phyloP scores from a whole-genome alignment of 257 asterid species.

The Agastache rugosa region DNA sequence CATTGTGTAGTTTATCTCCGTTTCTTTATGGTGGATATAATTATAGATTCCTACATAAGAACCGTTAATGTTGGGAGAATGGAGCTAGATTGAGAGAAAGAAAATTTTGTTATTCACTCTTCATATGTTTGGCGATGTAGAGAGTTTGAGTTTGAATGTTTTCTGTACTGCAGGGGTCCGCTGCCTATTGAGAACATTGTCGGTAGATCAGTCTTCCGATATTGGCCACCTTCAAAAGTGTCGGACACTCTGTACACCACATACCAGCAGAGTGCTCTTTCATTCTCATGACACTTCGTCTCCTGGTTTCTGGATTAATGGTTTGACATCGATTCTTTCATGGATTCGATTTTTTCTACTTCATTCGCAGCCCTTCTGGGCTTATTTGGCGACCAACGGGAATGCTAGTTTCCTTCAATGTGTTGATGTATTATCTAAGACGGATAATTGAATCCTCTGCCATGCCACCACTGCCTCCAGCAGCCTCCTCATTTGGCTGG shows the following conservation, averaged over 20 bases:
- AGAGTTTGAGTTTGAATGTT: slow-evolving; percentile 23
- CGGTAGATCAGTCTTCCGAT: slow-evolving; percentile 77
- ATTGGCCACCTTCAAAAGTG: slow-evolving; percentile 81
- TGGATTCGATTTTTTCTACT: slow-evolving; percentile 24
- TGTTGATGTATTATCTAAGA: slow-evolving; percentile 20
- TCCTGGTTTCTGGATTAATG: slow-evolving; percentile 10
- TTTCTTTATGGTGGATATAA: not conserved
- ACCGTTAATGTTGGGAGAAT: not conserved
- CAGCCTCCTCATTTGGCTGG: slow-evolving; percentile 31
- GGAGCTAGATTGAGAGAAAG: not conserved
- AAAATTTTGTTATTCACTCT: not conserved
- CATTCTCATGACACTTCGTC: slow-evolving; percentile 48
- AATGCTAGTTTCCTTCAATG: slow-evolving; percentile 21
- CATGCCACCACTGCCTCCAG: slow-evolving; percentile 22
- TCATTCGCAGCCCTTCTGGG: slow-evolving; percentile 26
- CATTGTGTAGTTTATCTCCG: not conserved
- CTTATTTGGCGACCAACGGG: slow-evolving; percentile 30
- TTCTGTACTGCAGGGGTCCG: slow-evolving; percentile 66
- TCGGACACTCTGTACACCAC: slow-evolving; percentile 57
- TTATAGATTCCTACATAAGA: not conserved
- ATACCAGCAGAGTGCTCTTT: slow-evolving; percentile 41
- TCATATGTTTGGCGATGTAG: not conserved
- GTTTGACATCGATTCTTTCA: slow-evolving; percentile 24
- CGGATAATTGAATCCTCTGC: slow-evolving; percentile 7
- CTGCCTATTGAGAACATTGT: slow-evolving; percentile 63